Evolutionary conservation across 2,329 filamentous ascomycete species (phyloP), one percentile per base, ranked within the genome.

Genomic region (Pyricularia pennisetigena): DNA sequence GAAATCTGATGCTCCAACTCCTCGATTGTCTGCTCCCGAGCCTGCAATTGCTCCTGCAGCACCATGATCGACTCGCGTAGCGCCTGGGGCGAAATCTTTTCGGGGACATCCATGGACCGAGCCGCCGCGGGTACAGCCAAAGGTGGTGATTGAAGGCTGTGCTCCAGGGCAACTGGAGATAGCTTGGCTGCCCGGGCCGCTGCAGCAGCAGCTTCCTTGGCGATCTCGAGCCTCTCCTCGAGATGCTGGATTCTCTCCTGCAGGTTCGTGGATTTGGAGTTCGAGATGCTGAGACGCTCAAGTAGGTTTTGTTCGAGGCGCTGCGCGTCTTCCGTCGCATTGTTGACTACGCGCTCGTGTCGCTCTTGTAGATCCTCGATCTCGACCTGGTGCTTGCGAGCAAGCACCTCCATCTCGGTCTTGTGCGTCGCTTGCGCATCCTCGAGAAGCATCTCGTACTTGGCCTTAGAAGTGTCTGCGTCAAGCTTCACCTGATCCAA

Each of bases 21-120:
- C 76, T 99, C 95, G 72, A 98, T 97, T 57, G 88, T 89, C 70
- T 90, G 86, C 80, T 99, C 95, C 67, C 95, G 93, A 73, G 95
- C 93, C 77, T 98, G 95, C 7, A 99, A 85, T 78, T 99, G 95
- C 78, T 98, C 94, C 79, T 99, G 95, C 29, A 99, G 83, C 23
- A 97, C 95, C 79, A 97, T 89, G 75, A 99, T 97, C 0, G 94
- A 97, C 79, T 99, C 95, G 32, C 95, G 90, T 35, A 99, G 86
- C 7, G 95, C 95, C 78, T 98, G 94, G 0, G 94, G 92, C 2
- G 94, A 97, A 69, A 97, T 92, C 82, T 91, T 97, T 77, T 95
- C 93, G 0, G 92, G 91, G 4, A 88, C 79, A 26, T 85, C 83
- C 69, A 81, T 76, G 23, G 75, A 75, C 59, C 81, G 79, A n/a